Percentiles rank a stretch among this genome's conserved stretches.
Evolutionary conservation across 1,139 yeast species (phyloP).

Genomic region (Groenewaldozyma sp.): DNA sequence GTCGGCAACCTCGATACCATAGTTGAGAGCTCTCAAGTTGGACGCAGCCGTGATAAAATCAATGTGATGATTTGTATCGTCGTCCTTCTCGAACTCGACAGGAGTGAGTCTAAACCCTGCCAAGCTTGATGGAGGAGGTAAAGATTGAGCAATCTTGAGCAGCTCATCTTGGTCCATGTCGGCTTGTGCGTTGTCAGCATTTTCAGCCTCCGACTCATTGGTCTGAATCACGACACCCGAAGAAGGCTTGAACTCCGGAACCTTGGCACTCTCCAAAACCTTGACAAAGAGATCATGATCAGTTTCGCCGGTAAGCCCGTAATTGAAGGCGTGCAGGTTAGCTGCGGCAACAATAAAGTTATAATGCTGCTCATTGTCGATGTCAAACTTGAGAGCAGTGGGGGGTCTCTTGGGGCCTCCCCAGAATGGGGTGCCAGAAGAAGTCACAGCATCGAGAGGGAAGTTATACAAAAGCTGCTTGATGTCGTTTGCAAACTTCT

Average conservation of each 20-base stretch:
- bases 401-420: constrained; percentile 98
- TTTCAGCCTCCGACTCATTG: constrained; percentile 43
- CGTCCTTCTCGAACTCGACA: constrained; percentile 95
- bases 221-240: constrained; percentile 77
- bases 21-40: constrained; percentile 88
- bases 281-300: constrained; percentile 35
- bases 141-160: constrained; percentile 51
- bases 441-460: constrained; percentile 87
- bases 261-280: constrained; percentile 44
- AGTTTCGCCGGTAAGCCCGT: constrained; percentile 57
- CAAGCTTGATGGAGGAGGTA: constrained; percentile 83
- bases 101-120: constrained; percentile 83
- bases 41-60: constrained; percentile 97
- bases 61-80: constrained; percentile 91
- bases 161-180: constrained; percentile 48
- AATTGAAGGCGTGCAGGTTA: constrained; percentile 79
- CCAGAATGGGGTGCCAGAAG: constrained; percentile 94
- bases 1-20: constrained; percentile 55
- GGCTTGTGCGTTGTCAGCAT: constrained; percentile 13
- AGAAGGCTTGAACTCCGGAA: constrained; percentile 65
- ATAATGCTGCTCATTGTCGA: constrained; percentile 65
- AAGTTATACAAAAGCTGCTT: constrained; percentile 84
- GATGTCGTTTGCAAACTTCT: constrained; percentile 75
- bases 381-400: constrained; percentile 66
- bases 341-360: constrained; percentile 85